phyloP scores from a whole-genome alignment of 306 rosid genomes.

The Rubus idaeus region DNA sequence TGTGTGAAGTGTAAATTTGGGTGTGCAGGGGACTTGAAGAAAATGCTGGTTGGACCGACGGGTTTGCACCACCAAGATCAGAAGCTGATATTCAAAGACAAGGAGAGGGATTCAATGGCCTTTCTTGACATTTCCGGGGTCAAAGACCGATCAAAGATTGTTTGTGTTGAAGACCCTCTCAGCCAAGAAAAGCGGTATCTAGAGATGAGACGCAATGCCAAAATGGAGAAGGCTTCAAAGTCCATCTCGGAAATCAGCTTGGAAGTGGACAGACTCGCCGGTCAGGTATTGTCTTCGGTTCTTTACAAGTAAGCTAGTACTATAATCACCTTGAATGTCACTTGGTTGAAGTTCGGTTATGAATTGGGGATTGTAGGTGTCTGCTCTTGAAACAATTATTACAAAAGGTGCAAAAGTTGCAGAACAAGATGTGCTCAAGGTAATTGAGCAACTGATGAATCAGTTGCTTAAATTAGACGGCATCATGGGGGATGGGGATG shows the following conservation, averaged over 20 bases:
- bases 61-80: slow-evolving; percentile 91
- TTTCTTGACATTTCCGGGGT: slow-evolving; percentile 80
- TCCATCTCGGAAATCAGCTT: slow-evolving; percentile 81
- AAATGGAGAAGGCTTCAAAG: slow-evolving; percentile 86
- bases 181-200: slow-evolving; percentile 80
- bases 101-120: slow-evolving; percentile 90
- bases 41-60: slow-evolving; percentile 78
- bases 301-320: background rate
- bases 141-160: slow-evolving; percentile 77
- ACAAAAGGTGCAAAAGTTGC: slow-evolving; percentile 76
- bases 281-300: slow-evolving; percentile 38
- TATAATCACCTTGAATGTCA: background rate
- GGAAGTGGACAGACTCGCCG: slow-evolving; percentile 85
- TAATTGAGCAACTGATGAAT: slow-evolving; percentile 85
- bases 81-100: slow-evolving; percentile 80
- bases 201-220: slow-evolving; percentile 79
- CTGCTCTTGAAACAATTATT: slow-evolving; percentile 76
- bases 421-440: slow-evolving; percentile 65
- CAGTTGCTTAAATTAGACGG: slow-evolving; percentile 85
- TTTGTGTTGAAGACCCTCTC: slow-evolving; percentile 76
- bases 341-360: slow-evolving; percentile 14
- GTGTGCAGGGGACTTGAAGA: slow-evolving; percentile 83
- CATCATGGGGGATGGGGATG: slow-evolving; percentile 83
- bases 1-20: background rate
- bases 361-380: slow-evolving; percentile 54